Evolutionary conservation across 2,329 filamentous ascomycete species (phyloP), one percentile per base, ranked within the genome.

Genomic region (Decorospora gaudefroyi): DNA sequence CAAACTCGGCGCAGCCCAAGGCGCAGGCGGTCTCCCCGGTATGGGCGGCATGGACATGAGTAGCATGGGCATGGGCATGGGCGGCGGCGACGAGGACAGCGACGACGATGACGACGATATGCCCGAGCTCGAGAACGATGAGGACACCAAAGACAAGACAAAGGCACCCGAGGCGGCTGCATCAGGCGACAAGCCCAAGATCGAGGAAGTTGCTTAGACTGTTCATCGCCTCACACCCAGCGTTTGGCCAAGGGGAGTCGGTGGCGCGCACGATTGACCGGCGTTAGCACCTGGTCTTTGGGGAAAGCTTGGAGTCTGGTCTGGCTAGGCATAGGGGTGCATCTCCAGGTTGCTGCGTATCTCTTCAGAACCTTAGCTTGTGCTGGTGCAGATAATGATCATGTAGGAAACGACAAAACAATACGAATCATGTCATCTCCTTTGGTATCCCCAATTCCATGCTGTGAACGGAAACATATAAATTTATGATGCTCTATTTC

Each of bases 61-160:
- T 5, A 34, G 51, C 16, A 49, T 53, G 31, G 37, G 34, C 30
- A 40, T 40, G 28, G 74, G 62, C 6, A 59, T 59, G 55, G 53
- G 46, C n/a, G 57, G 44, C 29, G 51, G 44, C 9, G 57, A 68
- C n/a, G 74, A 70, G 32, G 64, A 55, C 33, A 77, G 78, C 15
- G 76, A 78, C 2, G 81, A 80, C 8, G 80, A 81, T 3, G 89
- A 76, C 42, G 74, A 76, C n/a, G 73, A 92, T n/a, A 90, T 95
- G 84, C 90, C 90, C 45, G 83, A 82, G 59, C 83, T 95, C 12
- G 71, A 72, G 55, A 61, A 65, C 36, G 65, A 69, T 13, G 62
- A 65, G 33, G 57, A 55, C 22, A 62, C 53, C 40, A 52, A 58
- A 44, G 53, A 51, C 37, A 57, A 53, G 46, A 54, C 41, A 37